Percentiles rank a stretch among this genome's conserved stretches.
Conservation (phyloP, 345 rosid species). For the Psidium friedrichsthalianum region DNA sequence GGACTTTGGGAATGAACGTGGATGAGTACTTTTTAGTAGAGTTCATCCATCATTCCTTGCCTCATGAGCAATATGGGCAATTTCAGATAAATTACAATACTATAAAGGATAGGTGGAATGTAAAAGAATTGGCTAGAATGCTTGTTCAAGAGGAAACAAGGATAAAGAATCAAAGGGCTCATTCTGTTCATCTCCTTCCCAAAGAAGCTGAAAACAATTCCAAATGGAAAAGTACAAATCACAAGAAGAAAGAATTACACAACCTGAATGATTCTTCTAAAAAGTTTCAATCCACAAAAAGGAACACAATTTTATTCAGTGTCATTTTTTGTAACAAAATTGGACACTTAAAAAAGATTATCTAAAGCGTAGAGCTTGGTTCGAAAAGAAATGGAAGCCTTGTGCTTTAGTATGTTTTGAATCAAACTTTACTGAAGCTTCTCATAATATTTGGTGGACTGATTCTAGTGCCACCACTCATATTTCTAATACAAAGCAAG, state of each 20-base stretch:
- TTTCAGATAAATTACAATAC: conserved; percentile 9
- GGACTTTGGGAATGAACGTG: too few relatives aligned
- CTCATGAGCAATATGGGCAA: too few relatives aligned
- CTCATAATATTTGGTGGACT: not conserved
- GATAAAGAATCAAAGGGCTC: not conserved
- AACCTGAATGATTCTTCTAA: not conserved
- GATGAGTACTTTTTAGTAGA: too few relatives aligned
- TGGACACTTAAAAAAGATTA: not conserved
- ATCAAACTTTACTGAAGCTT: not conserved
- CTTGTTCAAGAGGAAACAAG: not conserved
- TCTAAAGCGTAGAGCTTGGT: not conserved
- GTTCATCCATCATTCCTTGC: too few relatives aligned
- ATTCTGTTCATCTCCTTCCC: not conserved
- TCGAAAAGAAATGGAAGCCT: not conserved
- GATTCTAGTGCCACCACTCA: not conserved
- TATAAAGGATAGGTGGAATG: conserved; percentile 10
- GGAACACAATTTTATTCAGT: not conserved
- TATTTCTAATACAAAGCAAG: not conserved
- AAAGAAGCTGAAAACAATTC: not conserved
- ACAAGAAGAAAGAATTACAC: too few relatives aligned
- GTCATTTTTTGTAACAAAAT: too few relatives aligned
- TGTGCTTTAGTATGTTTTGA: not conserved
- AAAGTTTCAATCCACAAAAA: not conserved
- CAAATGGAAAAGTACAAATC: too few relatives aligned
- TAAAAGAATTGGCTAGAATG: conserved; percentile 2